phyloP scores from a whole-genome alignment of 2,329 filamentous ascomycete genomes.

The Alternaria ethzedia region DNA sequence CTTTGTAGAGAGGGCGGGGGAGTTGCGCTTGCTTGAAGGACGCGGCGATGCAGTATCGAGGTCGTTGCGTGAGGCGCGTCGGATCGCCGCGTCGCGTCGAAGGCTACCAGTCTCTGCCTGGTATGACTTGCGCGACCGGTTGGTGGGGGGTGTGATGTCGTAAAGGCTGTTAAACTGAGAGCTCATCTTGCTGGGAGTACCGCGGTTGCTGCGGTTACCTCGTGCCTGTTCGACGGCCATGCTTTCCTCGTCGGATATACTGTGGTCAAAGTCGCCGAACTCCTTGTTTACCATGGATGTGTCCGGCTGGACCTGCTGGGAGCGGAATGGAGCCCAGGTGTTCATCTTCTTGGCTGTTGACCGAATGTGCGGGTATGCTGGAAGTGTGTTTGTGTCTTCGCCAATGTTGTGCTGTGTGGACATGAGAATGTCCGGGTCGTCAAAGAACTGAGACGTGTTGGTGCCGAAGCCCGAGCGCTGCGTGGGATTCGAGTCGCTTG shows the following conservation, averaged over 20 bases:
- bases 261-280: conserved; percentile 52
- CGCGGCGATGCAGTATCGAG: conserved; percentile 48
- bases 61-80: conserved; percentile 53
- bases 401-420: conserved; percentile 49
- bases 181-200: conserved; percentile 53
- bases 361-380: conserved; percentile 43
- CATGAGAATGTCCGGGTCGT: conserved; percentile 46
- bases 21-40: conserved; percentile 45
- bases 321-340: conserved; percentile 44
- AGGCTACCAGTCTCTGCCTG: conserved; percentile 46
- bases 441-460: conserved; percentile 36
- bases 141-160: conserved; percentile 54
- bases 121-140: conserved; percentile 44
- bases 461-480: conserved; percentile 38
- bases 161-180: conserved; percentile 60
- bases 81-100: conserved; percentile 54
- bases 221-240: conserved; percentile 65
- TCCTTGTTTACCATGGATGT: conserved; percentile 50
- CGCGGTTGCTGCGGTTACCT: conserved; percentile 47
- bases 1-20: conserved; percentile 37
- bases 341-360: conserved; percentile 48
- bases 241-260: conserved; percentile 52
- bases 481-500: conserved; percentile 47
- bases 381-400: conserved; percentile 44
- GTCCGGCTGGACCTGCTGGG: conserved; percentile 43